Percentiles rank a stretch among this genome's conserved stretches.
phyloP scores from a whole-genome alignment of 352 stramenopile genomes.

The Globisporangium cylindrosporum region DNA sequence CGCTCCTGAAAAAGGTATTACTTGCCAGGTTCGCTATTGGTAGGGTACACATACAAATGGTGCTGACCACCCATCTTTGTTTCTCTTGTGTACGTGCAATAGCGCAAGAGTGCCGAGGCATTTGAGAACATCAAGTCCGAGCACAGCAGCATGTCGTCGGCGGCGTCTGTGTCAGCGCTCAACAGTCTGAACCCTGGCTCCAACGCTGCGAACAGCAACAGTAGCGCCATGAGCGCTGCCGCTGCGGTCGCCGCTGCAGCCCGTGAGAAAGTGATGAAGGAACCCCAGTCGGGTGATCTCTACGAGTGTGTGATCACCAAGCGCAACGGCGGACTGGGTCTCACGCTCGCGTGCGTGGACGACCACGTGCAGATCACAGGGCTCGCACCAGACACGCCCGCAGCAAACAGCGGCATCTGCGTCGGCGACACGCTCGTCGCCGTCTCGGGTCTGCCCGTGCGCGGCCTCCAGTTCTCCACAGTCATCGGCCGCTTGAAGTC shows the following conservation, averaged over 20 bases:
- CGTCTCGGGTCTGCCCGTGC: slow-evolving; percentile 65
- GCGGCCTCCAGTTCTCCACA: slow-evolving; percentile 80
- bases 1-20: slow-evolving; percentile 35
- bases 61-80: not conserved
- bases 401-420: slow-evolving; percentile 69
- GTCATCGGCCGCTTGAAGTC: slow-evolving; percentile 79
- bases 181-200: slow-evolving; percentile 27
- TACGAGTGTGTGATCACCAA: slow-evolving; percentile 87
- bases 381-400: slow-evolving; percentile 64
- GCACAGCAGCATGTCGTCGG: slow-evolving; percentile 11
- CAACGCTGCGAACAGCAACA: slow-evolving; percentile 29
- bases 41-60: not conserved
- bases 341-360: slow-evolving; percentile 78
- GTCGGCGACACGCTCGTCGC: slow-evolving; percentile 77
- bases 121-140: slow-evolving; percentile 40
- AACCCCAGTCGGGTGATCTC: slow-evolving; percentile 73
- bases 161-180: slow-evolving; percentile 19
- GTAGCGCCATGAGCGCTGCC: slow-evolving; percentile 17
- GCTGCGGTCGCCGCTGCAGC: slow-evolving; percentile 33
- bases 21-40: not conserved
- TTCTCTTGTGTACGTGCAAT: not conserved
- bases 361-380: slow-evolving; percentile 85
- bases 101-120: slow-evolving; percentile 57
- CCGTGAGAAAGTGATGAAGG: slow-evolving; percentile 82
- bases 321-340: slow-evolving; percentile 63